Base-by-base conservation (phyloP, 805 yeast species). In the Yarrowia deformans region DNA sequence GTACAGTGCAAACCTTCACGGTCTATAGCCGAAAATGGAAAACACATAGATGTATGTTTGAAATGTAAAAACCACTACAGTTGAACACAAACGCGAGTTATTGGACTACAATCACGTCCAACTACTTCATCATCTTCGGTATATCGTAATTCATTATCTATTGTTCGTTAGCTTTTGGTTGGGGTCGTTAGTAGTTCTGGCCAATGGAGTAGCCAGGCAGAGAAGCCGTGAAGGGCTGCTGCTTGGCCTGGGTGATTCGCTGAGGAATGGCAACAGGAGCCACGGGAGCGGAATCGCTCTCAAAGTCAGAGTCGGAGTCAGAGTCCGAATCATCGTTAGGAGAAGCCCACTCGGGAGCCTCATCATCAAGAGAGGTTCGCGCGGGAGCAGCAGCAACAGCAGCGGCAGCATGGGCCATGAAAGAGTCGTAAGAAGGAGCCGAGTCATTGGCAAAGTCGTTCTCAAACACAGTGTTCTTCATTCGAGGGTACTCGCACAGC, bases 401-500 rank as follows among this genome's bases (percentile, higher is more conserved):
- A 16, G 46, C 37, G n/a, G 37, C 35, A 2, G 64, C 66, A 29
- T 29, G 40, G 35, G 50, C 39, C 67, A 63, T 46, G 54, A 49
- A 46, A 3, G 54, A 49, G 45, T 63, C 67, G 35, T 63, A 63
- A 37, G 54, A 35, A 48, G 67, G 67, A 49, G 67, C 67, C 37
- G 67, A 63, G 56, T 63, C 67, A 29, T 46, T 49, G 56, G 67
- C 67, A 49, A 46, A 63, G 46, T 63, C 67, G 46, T 63, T 63
- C 46, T 63, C 56, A 37, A 63, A 63, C 29, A 63, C 56, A 14
- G 45, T 48, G 67, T 63, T 63, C 46, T 63, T 46, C 29, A 63
- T 56, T 7, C 67, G 67, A 37, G 67, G 67, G 56, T 63, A 63
- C 56, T 63, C 67, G 46, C 67, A 63, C 56, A 63, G 46, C 19